Evolutionary conservation across 768 basidiomycete species (phyloP).

Genomic region (Dentipellis sp.): DNA sequence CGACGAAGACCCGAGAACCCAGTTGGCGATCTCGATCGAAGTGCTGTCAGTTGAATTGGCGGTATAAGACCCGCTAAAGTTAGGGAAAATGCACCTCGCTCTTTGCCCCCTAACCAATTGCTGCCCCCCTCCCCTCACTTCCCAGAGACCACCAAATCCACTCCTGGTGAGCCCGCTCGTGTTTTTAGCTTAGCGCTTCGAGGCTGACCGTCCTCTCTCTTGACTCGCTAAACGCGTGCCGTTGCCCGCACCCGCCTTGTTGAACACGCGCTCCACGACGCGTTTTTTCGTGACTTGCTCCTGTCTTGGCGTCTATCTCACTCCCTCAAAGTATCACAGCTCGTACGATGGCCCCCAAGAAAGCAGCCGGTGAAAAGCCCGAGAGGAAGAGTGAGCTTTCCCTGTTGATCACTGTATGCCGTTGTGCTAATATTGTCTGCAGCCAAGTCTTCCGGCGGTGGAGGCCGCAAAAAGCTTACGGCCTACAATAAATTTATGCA

Average conservation of each 20-base stretch:
- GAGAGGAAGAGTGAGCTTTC: constrained; percentile 12
- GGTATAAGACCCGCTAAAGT: constrained; percentile 12
- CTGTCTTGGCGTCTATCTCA: neutral
- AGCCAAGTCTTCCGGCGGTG: constrained; percentile 44
- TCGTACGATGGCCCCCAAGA: constrained; percentile 7
- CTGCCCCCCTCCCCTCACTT: constrained; percentile 10
- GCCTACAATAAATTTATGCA: constrained; percentile 79
- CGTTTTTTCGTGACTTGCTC: constrained; percentile 1
- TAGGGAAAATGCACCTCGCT: constrained; percentile 16
- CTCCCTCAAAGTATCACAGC: neutral
- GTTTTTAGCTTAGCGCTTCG: neutral
- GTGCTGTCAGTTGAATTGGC: constrained; percentile 10
- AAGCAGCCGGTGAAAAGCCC: constrained; percentile 12
- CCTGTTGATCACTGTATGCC: neutral
- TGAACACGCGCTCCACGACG: neutral
- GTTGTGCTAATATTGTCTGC: constrained; percentile 12
- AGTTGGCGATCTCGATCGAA: constrained; percentile 15
- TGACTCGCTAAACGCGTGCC: neutral
- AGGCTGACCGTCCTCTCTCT: neutral
- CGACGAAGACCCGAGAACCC: constrained; percentile 7
- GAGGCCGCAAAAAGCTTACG: constrained; percentile 53
- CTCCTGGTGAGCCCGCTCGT: constrained; percentile 2
- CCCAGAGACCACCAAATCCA: constrained; percentile 1
- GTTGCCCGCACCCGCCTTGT: neutral
- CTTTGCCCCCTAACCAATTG: constrained; percentile 19